Base-by-base conservation (phyloP, 257 asterid species). In the Euphrasia confusa region DNA sequence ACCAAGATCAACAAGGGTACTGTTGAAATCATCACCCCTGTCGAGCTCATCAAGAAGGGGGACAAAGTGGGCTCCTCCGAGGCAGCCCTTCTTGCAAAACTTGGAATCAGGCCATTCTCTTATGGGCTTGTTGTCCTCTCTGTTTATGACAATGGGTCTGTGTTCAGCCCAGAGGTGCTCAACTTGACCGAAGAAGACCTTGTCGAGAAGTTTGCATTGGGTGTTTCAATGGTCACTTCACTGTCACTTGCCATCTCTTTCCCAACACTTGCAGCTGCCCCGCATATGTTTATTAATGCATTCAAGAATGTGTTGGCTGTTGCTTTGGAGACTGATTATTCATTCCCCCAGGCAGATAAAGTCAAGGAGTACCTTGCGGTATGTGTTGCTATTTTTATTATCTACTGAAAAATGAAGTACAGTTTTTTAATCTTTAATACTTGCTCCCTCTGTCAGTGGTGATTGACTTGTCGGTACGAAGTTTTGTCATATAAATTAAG, bases 1-100 rank as follows among this genome's bases (percentile, higher is more conserved):
- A 93, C 99, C 10, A 93, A 93, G 84, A 93, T 93, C 74, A 93
- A 93, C 95, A 93, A 93, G 91, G 99, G 99, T 67, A 93, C 97
- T 21, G 99, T 93, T 10, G 99, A 93, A 71, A 93, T 93, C 11
- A 82, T 93, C 62, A 93, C 99, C 14, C 97, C 99, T 1, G 99
- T 89, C 5, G 99, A 93, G 71, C 95, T 93, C 10, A 82, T 93
- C 78, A 89, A 74, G 83, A 93, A 93, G 89, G 99, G 99, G 49
- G 99, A 89, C 17, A 93, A 93, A 78, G 99, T 93, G 58, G 96
- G 96, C 11, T 93, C 99, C 17, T 89, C 96, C 50, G 99, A 93
- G 67, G 96, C 99, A 71, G 99, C 99, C 0, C 58, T 93, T 49
- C 92, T 93, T 14, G 75, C 97, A 0, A 93, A 93, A 57, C 97